Base-by-base conservation (phyloP, 257 asterid genomes). In the Nicotiana otophora region DNA sequence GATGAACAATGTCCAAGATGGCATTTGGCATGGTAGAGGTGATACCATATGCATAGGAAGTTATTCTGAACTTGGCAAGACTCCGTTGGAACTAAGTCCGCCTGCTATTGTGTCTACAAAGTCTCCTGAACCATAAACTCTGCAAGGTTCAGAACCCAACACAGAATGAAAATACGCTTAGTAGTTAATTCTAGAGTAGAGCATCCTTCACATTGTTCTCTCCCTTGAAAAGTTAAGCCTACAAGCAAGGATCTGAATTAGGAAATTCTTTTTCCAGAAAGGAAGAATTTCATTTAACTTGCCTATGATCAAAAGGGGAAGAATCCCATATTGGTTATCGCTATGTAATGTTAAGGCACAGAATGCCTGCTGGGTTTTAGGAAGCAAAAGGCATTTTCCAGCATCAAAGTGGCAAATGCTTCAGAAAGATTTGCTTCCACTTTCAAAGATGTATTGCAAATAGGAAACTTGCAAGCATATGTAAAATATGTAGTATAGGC, bases 11-110 rank as follows among this genome's bases (percentile, higher is more conserved):
- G 98, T 96, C 80, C 92, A 94, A 75, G 97, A 94, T 83, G 98
- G 98, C 36, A 91, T 87, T 31, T 96, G 99, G 99, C 97, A 95
- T 34, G 98, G 99, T 48, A 90, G 99, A 89, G 98, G 99, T 78
- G 99, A 95, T 63, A 92, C 98, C 15, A 88, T 95, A 84, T 94
- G 96, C 42, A 80, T 95, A 51, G 98, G 97, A 83, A 89, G 92
- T 90, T 88, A 84, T 78, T 84, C 94, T 2, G 92, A 87, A 28
- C 88, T 82, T 46, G 67, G 69, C 53, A 88, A 85, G 84, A 77
- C 90, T 17, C 78, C 76, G 54, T 69, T 84, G 61, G 92, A 87
- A 85, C 86, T 82, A 30, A 82, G 31, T 51, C 87, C 93, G 12
- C 88, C 91, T 83, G 86, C 84, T 70, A 58, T 88, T 58, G 81